Evolutionary conservation across 805 yeast genomes (phyloP).

Genomic region (Ascoidea rubescens): DNA sequence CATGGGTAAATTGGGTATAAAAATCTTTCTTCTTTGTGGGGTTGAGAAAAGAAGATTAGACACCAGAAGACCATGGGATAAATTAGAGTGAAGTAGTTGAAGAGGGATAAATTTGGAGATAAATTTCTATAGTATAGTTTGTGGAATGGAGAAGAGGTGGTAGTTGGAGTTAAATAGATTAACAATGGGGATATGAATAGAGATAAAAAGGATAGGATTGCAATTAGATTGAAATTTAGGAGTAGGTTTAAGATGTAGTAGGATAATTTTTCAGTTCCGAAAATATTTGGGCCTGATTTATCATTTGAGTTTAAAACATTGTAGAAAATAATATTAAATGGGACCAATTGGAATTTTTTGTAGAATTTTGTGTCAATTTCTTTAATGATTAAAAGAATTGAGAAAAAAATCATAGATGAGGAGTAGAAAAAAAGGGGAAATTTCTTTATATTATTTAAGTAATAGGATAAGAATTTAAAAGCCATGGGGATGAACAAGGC

Average conservation of each 20-base stretch:
- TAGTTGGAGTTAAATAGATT: constrained; percentile 11
- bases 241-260: constrained; percentile 59
- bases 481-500: constrained; percentile 51
- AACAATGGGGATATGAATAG: constrained; percentile 18
- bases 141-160: constrained; percentile 4
- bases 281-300: constrained; percentile 73
- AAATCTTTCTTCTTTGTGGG: constrained; percentile 90
- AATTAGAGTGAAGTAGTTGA: constrained; percentile 13
- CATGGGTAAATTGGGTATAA: constrained; percentile 74
- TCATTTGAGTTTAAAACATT: constrained; percentile 61
- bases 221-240: constrained; percentile 57
- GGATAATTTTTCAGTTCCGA: constrained; percentile 70
- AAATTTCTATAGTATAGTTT: background rate
- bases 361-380: constrained; percentile 51
- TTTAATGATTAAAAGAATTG: constrained; percentile 18
- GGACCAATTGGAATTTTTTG: constrained; percentile 48
- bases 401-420: constrained; percentile 14
- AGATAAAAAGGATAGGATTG: constrained; percentile 27
- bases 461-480: constrained; percentile 5
- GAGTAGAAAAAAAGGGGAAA: constrained; percentile 12
- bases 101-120: background rate
- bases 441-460: constrained; percentile 7
- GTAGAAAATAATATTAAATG: constrained; percentile 70
- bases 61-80: constrained; percentile 56
- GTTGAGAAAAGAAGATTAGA: constrained; percentile 52